Conservation (phyloP, 1,284 basidiomycete genomes). For the Flammula alnicola region DNA sequence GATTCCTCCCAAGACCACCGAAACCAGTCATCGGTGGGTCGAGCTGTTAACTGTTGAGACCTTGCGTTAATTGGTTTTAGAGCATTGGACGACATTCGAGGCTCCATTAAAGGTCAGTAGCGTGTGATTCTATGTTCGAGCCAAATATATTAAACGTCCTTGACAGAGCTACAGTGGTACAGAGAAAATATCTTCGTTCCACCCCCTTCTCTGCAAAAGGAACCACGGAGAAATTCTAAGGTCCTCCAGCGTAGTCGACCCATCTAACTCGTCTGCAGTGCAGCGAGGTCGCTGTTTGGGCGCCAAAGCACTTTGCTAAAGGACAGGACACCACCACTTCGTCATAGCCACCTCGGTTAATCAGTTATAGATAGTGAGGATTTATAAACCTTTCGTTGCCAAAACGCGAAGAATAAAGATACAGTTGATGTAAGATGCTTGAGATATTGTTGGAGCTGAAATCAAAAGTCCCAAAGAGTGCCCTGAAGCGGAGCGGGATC, state of each 20-base stretch:
- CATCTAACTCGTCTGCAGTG: too few species aligned
- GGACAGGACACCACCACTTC: too few species aligned
- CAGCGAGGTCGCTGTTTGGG: too few species aligned
- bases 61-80: conserved; percentile 40
- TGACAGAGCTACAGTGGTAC: conserved; percentile 64
- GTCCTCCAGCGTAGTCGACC: too few species aligned
- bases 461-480: conserved; percentile 48
- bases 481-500: conserved; percentile 31
- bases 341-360: too few species aligned
- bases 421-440: conserved; percentile 16
- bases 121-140: background rate
- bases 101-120: conserved; percentile 69
- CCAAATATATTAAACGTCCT: conserved; percentile 3
- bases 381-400: background rate
- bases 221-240: too few species aligned
- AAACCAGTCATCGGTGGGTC: conserved; percentile 55
- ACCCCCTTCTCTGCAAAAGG: conserved; percentile 18
- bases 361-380: background rate
- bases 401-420: conserved; percentile 19
- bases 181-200: conserved; percentile 58
- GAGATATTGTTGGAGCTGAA: conserved; percentile 9
- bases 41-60: background rate
- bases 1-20: conserved; percentile 34
- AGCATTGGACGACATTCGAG: conserved; percentile 77
- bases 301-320: too few species aligned